phyloP scores from a whole-genome alignment of 495 filamentous ascomycete species.

The Penicillium robsamsonii region DNA sequence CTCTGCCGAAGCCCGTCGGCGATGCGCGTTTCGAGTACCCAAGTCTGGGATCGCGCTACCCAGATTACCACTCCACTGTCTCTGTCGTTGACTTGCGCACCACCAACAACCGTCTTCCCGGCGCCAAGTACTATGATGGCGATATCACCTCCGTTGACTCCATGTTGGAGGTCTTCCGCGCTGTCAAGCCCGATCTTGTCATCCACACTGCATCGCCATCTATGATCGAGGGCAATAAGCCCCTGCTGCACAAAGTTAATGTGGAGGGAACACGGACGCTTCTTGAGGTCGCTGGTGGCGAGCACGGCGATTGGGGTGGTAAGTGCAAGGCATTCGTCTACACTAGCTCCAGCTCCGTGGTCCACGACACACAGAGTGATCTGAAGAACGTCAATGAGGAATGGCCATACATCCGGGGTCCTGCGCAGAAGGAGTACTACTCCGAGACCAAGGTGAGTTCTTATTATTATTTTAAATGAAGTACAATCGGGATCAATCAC shows the following conservation, averaged over 20 bases:
- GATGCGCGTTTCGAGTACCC: conserved; percentile 45
- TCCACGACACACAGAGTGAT: conserved; percentile 77
- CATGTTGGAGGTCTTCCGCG: conserved; percentile 63
- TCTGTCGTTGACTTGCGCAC: conserved; percentile 87
- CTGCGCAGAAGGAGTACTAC: conserved; percentile 82
- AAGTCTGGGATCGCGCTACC: conserved; percentile 40
- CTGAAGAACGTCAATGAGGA: conserved; percentile 87
- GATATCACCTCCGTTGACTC: conserved; percentile 77
- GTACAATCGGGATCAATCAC: background rate
- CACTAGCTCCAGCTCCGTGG: conserved; percentile 85
- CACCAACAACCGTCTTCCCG: conserved; percentile 67
- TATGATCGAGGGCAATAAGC: conserved; percentile 48
- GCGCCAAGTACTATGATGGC: conserved; percentile 75
- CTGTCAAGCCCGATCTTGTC: conserved; percentile 78
- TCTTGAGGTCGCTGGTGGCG: conserved; percentile 69
- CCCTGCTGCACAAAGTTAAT: conserved; percentile 70
- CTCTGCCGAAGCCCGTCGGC: conserved; percentile 39
- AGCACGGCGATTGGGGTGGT: conserved; percentile 53
- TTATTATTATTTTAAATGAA: background rate
- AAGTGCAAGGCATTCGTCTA: conserved; percentile 90
- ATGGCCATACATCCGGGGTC: conserved; percentile 73
- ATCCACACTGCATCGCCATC: conserved; percentile 91
- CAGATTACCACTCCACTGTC: conserved; percentile 53
- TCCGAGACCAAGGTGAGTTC: conserved; percentile 73
- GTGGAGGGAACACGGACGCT: conserved; percentile 82